phyloP scores from a whole-genome alignment of 768 basidiomycete species.

The Heimioporus sp. region DNA sequence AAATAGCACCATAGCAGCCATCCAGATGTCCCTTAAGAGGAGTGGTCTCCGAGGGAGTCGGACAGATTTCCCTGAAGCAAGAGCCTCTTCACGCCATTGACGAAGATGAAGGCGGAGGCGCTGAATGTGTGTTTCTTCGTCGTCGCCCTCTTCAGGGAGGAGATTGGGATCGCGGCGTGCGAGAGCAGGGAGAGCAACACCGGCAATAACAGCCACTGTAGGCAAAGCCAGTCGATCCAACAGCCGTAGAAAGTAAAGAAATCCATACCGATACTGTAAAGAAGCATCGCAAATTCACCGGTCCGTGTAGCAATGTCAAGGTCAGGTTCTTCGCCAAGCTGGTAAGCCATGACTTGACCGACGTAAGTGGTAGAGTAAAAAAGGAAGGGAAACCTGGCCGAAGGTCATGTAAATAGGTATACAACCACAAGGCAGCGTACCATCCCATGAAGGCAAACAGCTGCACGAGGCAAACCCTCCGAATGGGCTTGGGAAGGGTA shows the following conservation, averaged over 20 bases:
- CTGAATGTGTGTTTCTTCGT: conserved; percentile 71
- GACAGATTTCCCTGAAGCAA: conserved; percentile 67
- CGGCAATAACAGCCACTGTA: conserved; percentile 82
- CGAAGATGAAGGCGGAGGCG: conserved; percentile 70
- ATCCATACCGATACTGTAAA: conserved; percentile 79
- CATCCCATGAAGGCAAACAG: conserved; percentile 97
- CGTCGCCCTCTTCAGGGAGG: conserved; percentile 62
- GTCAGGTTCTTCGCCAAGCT: conserved; percentile 71
- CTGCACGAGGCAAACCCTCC: conserved; percentile 90
- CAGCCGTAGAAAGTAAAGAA: background rate
- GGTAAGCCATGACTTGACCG: conserved; percentile 89
- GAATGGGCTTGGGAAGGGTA: conserved; percentile 79
- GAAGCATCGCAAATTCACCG: conserved; percentile 85
- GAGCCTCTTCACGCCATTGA: conserved; percentile 85
- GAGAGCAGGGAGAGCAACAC: conserved; percentile 76
- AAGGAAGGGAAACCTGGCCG: conserved; percentile 84
- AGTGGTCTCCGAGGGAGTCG: conserved; percentile 87
- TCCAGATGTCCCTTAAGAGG: conserved; percentile 93
- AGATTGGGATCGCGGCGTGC: conserved; percentile 80
- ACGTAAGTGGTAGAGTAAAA: conserved; percentile 95
- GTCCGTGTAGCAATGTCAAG: conserved; percentile 79
- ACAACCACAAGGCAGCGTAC: conserved; percentile 37
- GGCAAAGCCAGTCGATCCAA: background rate
- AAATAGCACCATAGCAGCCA: conserved; percentile 80
- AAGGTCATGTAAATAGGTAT: conserved; percentile 7